Evolutionary conservation across 2,329 filamentous ascomycete genomes (phyloP).

Genomic region (Cadophora gregata): DNA sequence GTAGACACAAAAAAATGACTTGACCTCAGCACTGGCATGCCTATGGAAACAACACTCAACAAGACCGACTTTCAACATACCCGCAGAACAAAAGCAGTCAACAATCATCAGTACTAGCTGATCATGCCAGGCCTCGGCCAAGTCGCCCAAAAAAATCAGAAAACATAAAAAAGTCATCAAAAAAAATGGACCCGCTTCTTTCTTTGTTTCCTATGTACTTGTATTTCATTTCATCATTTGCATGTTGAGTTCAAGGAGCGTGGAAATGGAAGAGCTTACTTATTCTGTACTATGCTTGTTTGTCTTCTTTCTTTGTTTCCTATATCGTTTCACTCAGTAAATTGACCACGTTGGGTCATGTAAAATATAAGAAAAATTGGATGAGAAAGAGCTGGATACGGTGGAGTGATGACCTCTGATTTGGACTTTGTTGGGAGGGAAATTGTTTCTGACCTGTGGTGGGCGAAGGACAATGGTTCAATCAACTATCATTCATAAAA

Average conservation of each 20-base stretch:
- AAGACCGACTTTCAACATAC: neutral
- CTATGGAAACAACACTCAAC: neutral
- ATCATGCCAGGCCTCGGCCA: neutral
- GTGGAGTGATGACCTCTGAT: neutral
- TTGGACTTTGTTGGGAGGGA: slow-evolving; percentile 9
- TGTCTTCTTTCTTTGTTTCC: neutral
- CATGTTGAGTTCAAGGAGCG: too few relatives aligned
- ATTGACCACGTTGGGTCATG: too few relatives aligned
- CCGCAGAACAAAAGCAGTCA: neutral
- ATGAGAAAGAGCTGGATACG: slow-evolving; percentile 5
- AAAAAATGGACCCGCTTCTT: neutral
- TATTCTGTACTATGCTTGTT: too few relatives aligned
- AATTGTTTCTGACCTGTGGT: slow-evolving; percentile 8
- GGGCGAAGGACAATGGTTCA: neutral
- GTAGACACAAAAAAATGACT: neutral
- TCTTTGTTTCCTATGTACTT: neutral
- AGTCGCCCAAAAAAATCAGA: neutral
- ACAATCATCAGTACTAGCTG: neutral
- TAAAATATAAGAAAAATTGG: neutral
- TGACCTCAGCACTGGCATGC: neutral
- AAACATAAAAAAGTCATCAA: neutral
- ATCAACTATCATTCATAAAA: slow-evolving; percentile 14
- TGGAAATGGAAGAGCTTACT: too few relatives aligned
- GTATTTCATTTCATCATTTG: neutral
- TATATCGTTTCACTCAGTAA: neutral